Evolutionary conservation across 306 rosid genomes (phyloP).

Genomic region (Prunus dulcis): DNA sequence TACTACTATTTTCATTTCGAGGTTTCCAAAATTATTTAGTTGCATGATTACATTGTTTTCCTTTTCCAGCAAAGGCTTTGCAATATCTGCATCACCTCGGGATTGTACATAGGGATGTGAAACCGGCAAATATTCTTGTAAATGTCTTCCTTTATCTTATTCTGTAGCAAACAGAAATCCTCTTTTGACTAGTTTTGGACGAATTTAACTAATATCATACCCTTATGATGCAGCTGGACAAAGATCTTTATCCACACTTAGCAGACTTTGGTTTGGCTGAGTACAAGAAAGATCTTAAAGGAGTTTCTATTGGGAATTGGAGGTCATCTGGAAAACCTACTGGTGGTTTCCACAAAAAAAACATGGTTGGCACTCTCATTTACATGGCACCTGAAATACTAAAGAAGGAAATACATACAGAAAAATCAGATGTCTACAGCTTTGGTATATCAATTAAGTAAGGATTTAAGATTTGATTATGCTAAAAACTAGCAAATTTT

Average conservation of each 20-base stretch:
- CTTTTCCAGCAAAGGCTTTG: slow-evolving; percentile 80
- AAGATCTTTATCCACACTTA: slow-evolving; percentile 62
- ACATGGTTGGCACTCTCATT: slow-evolving; percentile 88
- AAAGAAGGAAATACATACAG: slow-evolving; percentile 75
- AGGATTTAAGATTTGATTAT: slow-evolving; percentile 21
- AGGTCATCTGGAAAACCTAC: slow-evolving; percentile 91
- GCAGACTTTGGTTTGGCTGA: slow-evolving; percentile 96
- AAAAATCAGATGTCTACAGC: slow-evolving; percentile 88
- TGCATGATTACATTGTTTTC: slow-evolving; percentile 2
- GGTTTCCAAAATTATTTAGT: neutral
- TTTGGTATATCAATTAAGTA: slow-evolving; percentile 86
- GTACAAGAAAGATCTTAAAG: slow-evolving; percentile 56
- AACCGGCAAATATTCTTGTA: slow-evolving; percentile 95
- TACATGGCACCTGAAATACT: slow-evolving; percentile 98
- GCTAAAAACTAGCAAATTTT: neutral
- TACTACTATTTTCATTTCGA: neutral
- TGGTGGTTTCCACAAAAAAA: slow-evolving; percentile 93
- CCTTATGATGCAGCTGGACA: slow-evolving; percentile 67
- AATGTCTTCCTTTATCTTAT: slow-evolving; percentile 34
- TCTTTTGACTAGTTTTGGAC: neutral
- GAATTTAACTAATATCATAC: slow-evolving; percentile 13
- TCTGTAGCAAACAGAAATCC: neutral
- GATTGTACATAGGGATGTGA: slow-evolving; percentile 93
- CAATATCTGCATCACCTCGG: slow-evolving; percentile 86
- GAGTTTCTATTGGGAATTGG: slow-evolving; percentile 72